A percentile compares a stretch with the other conserved stretches of the same genome.
Conservation (phyloP, 306 rosid genomes). For the Leucaena leucocephala region DNA sequence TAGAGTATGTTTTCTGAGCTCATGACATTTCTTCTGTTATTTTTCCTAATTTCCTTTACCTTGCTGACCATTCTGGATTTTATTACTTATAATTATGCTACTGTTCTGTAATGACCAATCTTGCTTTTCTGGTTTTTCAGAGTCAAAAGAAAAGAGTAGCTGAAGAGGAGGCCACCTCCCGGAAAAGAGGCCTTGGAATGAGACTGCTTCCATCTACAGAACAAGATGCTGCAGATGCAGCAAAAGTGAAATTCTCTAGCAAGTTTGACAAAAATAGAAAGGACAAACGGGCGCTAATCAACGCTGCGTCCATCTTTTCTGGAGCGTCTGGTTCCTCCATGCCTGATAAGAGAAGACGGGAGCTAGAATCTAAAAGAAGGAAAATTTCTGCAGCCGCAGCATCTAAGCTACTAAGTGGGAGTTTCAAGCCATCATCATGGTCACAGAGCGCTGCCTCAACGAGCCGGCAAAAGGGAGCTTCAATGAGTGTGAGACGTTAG, state of each 20-base stretch:
- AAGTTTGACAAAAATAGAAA: slow-evolving; percentile 70
- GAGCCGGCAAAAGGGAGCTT: slow-evolving; percentile 43
- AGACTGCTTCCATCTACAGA: slow-evolving; percentile 70
- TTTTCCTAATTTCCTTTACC: not conserved
- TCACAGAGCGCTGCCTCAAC: slow-evolving; percentile 47
- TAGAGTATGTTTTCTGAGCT: slow-evolving; percentile 57
- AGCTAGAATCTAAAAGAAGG: slow-evolving; percentile 77
- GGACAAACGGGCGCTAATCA: slow-evolving; percentile 78
- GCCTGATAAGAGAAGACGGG: slow-evolving; percentile 53
- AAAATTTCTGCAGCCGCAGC: slow-evolving; percentile 71
- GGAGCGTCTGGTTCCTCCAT: slow-evolving; percentile 50
- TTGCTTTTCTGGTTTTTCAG: slow-evolving; percentile 49
- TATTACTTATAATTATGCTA: slow-evolving; percentile 8
- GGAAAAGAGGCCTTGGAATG: slow-evolving; percentile 72
- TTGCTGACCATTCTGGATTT: slow-evolving; percentile 6
- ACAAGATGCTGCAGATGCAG: slow-evolving; percentile 67
- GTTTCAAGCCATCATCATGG: slow-evolving; percentile 74
- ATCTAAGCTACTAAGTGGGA: slow-evolving; percentile 63
- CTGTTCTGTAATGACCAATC: not conserved
- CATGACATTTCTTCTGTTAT: slow-evolving; percentile 14
- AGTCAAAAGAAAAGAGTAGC: slow-evolving; percentile 89
- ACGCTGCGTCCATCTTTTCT: slow-evolving; percentile 63
- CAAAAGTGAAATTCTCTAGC: slow-evolving; percentile 58
- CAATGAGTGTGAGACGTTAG: slow-evolving; percentile 42
- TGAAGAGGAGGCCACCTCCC: slow-evolving; percentile 73